Evolutionary conservation across 2,329 filamentous ascomycete genomes (phyloP), one percentile per base, ranked within the genome.

Genomic region (Conoideocrella luteorostrata): DNA sequence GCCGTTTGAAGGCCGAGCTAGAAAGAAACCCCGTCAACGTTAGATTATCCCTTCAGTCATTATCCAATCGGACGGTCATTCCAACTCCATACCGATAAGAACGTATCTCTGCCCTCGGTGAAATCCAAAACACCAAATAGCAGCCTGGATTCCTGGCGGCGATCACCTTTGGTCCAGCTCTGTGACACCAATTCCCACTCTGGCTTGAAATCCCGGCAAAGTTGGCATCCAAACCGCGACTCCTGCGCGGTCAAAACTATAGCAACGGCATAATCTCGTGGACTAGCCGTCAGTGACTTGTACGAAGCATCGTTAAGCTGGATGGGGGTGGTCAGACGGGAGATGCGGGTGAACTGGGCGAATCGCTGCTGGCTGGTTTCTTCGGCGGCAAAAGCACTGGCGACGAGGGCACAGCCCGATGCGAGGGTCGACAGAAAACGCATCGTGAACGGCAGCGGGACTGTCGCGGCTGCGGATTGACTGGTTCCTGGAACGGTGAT

Each of bases 1-100:
- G 93, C 93, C 37, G 91, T 96, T 81, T 95, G 88, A 33, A 98
- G 81, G 66, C 86, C 83, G 54, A 97, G 78, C 91, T 97, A 54
- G 32, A 51, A 5, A 20, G 20, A 12, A 12, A 18, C 28, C 6
- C n/a, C n/a, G 15, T 47, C 34, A 47, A 24, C 2, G 30, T 26
- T 20, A 38, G 37, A 17, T 4, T 13, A 17, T 4, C 11, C n/a
- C 28, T 15, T 7, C n/a, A 15, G 20, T 23, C 10, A n/a, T 21
- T 18, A 20, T 11, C 9, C 30, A 13, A 5, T 7, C 15, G 20
- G n/a, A 2, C n/a, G 5, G n/a, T n/a, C 13, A 5, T 4, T 22
- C 3, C 10, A 12, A 33, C 12, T 26, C 57, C 74, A 52, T 73
- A 96, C 90, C 68, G 86, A 86, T 69, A 95, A 80, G 58, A 98